phyloP scores from a whole-genome alignment of 257 asterid genomes.

The Penstemon davidsonii region DNA sequence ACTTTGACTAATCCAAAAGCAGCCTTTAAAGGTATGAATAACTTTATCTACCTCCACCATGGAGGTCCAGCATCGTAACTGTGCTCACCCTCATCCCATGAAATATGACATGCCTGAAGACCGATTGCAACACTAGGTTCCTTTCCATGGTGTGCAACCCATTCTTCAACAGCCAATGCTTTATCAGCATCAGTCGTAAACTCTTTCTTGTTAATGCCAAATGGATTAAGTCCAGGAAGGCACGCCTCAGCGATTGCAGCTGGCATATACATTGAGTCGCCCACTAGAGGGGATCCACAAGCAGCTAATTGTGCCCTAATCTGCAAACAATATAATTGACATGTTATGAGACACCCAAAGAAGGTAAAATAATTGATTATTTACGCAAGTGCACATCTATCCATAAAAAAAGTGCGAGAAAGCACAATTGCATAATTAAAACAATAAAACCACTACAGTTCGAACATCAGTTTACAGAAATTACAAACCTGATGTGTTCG shows the following conservation, averaged over 20 bases:
- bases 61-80: conserved; percentile 76
- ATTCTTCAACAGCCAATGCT: conserved; percentile 56
- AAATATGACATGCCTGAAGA: conserved; percentile 82
- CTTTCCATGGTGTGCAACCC: conserved; percentile 80
- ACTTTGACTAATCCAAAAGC: conserved; percentile 8
- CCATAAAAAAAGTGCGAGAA: background rate
- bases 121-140: conserved; percentile 83
- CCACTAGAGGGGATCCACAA: conserved; percentile 78
- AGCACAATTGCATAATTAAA: background rate
- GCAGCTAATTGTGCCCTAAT: conserved; percentile 87
- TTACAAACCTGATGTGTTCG: conserved; percentile 84
- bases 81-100: conserved; percentile 82
- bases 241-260: conserved; percentile 70
- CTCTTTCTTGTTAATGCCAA: conserved; percentile 48
- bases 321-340: conserved; percentile 29
- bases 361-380: background rate
- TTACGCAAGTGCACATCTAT: background rate
- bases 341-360: no score
- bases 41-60: conserved; percentile 70
- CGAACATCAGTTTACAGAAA: background rate
- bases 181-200: conserved; percentile 43
- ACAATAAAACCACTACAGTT: background rate
- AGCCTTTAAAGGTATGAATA: background rate
- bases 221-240: conserved; percentile 63
- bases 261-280: conserved; percentile 89